A percentile compares a stretch with the other conserved stretches of the same genome.
phyloP scores from a whole-genome alignment of 805 yeast species.

The Ogataea pilisensis region DNA sequence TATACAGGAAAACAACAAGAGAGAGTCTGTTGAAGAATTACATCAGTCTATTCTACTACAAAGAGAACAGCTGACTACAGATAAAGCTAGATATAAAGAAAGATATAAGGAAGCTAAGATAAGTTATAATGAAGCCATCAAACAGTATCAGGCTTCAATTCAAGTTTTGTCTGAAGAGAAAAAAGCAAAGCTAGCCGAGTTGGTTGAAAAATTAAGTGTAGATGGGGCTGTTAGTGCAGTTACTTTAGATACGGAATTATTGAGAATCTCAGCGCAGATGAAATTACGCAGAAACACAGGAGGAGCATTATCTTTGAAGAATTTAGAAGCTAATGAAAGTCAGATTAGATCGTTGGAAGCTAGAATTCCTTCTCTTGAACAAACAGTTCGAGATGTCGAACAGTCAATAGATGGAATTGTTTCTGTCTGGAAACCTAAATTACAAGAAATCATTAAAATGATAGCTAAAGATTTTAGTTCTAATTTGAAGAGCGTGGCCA shows the following conservation, averaged over 20 bases:
- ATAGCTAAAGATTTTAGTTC: constrained; percentile 64
- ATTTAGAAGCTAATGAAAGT: constrained; percentile 35
- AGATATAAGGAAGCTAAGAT: constrained; percentile 18
- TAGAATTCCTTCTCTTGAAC: constrained; percentile 35
- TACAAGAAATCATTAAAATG: constrained; percentile 46
- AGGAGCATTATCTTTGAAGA: constrained; percentile 25
- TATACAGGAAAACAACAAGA: constrained; percentile 38
- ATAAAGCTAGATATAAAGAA: constrained; percentile 11
- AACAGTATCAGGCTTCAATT: constrained; percentile 34
- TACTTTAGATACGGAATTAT: constrained; percentile 35
- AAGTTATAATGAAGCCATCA: constrained; percentile 15
- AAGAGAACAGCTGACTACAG: constrained; percentile 22
- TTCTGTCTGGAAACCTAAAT: constrained; percentile 56
- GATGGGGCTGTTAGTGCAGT: constrained; percentile 33
- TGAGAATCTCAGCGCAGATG: constrained; percentile 39
- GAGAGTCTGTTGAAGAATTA: constrained; percentile 19
- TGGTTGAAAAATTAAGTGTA: constrained; percentile 31
- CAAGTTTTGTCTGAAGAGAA: constrained; percentile 36
- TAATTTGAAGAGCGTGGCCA: constrained; percentile 71
- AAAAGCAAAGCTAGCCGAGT: constrained; percentile 37
- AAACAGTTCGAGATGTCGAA: constrained; percentile 35
- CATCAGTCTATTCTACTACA: constrained; percentile 28
- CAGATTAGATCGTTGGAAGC: constrained; percentile 35
- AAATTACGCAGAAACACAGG: constrained; percentile 23
- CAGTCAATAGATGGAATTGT: constrained; percentile 29